Evolutionary conservation across 176 grass and related monocot species (phyloP), one percentile per base, ranked within the genome.

Genomic region (Neostapfia colusana): DNA sequence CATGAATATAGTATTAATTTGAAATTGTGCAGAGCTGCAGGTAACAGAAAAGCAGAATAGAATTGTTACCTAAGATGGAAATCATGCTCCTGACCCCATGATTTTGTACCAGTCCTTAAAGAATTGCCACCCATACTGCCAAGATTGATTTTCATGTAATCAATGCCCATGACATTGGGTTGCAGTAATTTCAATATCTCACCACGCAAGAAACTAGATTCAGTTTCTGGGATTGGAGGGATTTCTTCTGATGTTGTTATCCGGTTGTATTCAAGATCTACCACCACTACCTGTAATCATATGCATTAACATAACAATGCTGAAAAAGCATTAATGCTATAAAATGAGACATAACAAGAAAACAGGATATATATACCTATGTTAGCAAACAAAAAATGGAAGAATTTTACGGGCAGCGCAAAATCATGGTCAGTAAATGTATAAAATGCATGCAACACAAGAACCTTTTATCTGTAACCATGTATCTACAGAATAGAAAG

Each of bases 111-210:
- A 84, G 82, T 55, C 75, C 59, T 90, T 76, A 85, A 81, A 85
- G 82, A 88, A 67, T 80, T 83, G 58, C 90, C 84, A 80, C 85
- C 72, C 85, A 98, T 85, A 85, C 87, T 86, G 76, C 87, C 91
- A 91, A 91, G 87, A 85, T 94, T 88, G 67, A 98, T 86, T 86
- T 90, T 99, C 91, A 99, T 87, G 51, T 68, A 89, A 90, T 99
- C 92, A 86, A 99, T 99, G 60, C 86, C 89, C 80, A 95, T 76
- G 46, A 99, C 91, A 85, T 99, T 99, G 48, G 95, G 95, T 43
- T 92, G 95, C 27, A 99, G 77, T 55, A 99, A 75, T 84, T 99
- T 95, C 76, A 95, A 76, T 90, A 99, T 95, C 80, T 99, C 95
- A 85, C 84, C 64, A 69, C 95, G 91, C 83, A 99, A 89, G 81